Base-by-base conservation (phyloP, 2,329 filamentous ascomycete genomes). In the Talaromyces sp. region DNA sequence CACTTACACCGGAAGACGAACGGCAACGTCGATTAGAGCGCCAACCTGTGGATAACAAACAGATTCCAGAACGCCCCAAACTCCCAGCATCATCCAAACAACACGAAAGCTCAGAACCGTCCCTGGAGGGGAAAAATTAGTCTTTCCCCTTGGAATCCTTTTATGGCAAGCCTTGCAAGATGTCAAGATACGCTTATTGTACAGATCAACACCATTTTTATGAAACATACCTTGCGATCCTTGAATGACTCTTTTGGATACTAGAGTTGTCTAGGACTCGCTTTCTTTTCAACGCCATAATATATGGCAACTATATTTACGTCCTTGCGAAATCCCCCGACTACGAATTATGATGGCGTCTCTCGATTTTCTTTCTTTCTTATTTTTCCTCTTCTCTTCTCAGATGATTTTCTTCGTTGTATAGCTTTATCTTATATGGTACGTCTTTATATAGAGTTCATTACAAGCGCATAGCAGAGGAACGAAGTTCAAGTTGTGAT, bases 1-100 rank as follows among this genome's bases (percentile, higher is more conserved):
- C 49, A 39, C n/a, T 57, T 27, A 63, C 61, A 9, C 57, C 61
- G 22, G 61, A 60, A 10, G 58, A 39, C 27, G 61, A 63, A 51
- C 27, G 47, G 39, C 52, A 54, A 42, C 56, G 39, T 11, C 56
- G 44, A 25, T 52, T 42, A 56, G 56, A 13, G 11, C 49, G 56
- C 30, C 60, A 22, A 17, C n/a, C 39, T 33, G 28, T 0, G 22
- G 28, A 27, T 30, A 19, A 30, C 25, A 53, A 53, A 10, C 25
- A 53, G 19, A 13, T 53, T 53, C 49, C 49, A 27, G 25, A 53
- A 19, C 49, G 49, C 9, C 49, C 49, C 19, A 47, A 47, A 11
- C 44, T 47, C 30, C 25, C 49, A 30, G 25, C 28, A 30, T 28
- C 49, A 13, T 19, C 49, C 25, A 30, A 53, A 13, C 27, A 53